Evolutionary conservation across 2,329 filamentous ascomycete species (phyloP).

Genomic region (Plenodomus tracheiphilus): DNA sequence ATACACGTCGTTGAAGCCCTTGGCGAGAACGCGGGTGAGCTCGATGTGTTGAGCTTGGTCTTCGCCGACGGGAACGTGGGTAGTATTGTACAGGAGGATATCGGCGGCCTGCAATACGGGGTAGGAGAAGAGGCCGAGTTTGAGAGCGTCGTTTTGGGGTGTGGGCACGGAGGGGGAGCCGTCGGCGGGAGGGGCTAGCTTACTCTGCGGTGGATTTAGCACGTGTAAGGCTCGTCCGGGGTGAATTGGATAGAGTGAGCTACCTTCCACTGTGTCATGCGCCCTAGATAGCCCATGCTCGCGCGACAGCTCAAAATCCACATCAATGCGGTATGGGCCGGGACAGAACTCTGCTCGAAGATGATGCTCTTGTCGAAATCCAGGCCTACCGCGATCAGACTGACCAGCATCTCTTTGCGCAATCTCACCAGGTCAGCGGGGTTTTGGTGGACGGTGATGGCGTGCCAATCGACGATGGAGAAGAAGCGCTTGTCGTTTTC

Average conservation of each 20-base stretch:
- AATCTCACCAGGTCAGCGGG: constrained; percentile 63
- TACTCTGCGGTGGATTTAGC: constrained; percentile 53
- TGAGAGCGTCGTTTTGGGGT: constrained; percentile 62
- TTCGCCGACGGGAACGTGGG: constrained; percentile 94
- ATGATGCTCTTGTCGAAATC: constrained; percentile 75
- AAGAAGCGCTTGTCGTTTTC: constrained; percentile 70
- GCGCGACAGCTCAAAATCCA: constrained; percentile 95
- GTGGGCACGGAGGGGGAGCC: constrained; percentile 60
- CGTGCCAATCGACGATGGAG: constrained; percentile 91
- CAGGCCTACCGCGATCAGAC: constrained; percentile 80
- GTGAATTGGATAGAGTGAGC: background rate
- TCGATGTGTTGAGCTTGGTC: constrained; percentile 95
- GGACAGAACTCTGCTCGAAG: constrained; percentile 80
- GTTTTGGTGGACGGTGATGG: constrained; percentile 75
- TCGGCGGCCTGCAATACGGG: constrained; percentile 95
- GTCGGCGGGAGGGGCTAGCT: constrained; percentile 66
- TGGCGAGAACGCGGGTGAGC: constrained; percentile 83
- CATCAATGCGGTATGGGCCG: constrained; percentile 86
- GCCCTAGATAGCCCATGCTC: constrained; percentile 87
- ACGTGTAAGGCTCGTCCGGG: background rate
- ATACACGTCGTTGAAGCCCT: constrained; percentile 86
- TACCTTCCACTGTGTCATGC: constrained; percentile 99
- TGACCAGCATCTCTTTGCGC: constrained; percentile 76
- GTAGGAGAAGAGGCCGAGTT: constrained; percentile 92
- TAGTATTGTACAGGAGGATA: constrained; percentile 81